These are phyloP conservation scores for Xylariales sp. DNA, from an alignment of 2,329 filamentous ascomycete genomes.

Conservation along the genomic window DNA sequence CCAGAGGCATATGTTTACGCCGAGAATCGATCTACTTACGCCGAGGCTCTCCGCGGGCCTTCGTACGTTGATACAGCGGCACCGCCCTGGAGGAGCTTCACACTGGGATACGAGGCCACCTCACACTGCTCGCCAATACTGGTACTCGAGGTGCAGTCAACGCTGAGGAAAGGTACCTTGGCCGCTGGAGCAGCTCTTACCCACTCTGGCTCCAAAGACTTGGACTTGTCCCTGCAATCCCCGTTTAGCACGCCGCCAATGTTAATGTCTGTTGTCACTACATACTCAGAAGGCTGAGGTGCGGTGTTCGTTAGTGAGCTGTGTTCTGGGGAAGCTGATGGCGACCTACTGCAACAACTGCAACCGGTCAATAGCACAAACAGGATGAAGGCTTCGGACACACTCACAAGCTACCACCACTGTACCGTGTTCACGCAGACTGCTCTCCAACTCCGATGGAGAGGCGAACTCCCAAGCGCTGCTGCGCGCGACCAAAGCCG, in stretches of 20 bases:
- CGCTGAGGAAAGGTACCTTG: conserved; percentile 12
- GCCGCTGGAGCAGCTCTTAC: conserved; percentile 10
- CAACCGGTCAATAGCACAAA: neutral
- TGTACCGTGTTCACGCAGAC: neutral
- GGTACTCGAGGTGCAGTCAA: conserved; percentile 16
- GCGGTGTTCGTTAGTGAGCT: neutral
- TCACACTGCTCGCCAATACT: conserved; percentile 12
- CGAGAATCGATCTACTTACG: conserved; percentile 14
- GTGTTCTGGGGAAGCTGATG: neutral
- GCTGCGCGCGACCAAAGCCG: neutral
- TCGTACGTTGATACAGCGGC: conserved; percentile 14
- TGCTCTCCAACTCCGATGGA: neutral
- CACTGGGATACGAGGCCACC: conserved; percentile 8
- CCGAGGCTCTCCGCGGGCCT: conserved; percentile 18
- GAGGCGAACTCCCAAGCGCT: neutral
- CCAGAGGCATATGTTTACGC: neutral
- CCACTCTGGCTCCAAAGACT: conserved; percentile 19
- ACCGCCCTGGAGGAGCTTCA: conserved; percentile 15
- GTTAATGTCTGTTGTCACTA: neutral
- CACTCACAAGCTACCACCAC: conserved; percentile 4
- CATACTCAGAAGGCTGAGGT: neutral
- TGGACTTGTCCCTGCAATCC: conserved; percentile 14
- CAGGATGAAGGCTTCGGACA: neutral
- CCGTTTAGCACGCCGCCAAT: neutral
- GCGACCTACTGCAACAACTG: conserved; percentile 1